Percentiles rank a stretch among this genome's conserved stretches.
phyloP scores from a whole-genome alignment of 2,329 filamentous ascomycete genomes.

The Metarhizium rileyi region DNA sequence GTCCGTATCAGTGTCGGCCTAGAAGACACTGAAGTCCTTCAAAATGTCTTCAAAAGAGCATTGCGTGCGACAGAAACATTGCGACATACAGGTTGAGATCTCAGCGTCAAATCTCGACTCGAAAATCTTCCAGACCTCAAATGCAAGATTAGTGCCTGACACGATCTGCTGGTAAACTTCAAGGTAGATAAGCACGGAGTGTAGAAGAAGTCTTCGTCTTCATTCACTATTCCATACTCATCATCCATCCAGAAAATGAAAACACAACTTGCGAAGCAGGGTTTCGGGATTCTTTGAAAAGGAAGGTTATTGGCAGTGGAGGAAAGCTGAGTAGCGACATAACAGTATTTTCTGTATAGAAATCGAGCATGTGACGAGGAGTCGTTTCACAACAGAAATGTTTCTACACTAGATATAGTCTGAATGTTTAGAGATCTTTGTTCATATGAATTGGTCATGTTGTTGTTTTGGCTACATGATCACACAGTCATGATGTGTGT shows the following conservation, averaged over 20 bases:
- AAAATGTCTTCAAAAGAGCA: conserved; percentile 56
- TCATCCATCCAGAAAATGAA: neutral
- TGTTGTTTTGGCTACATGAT: conserved; percentile 40
- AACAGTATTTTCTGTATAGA: neutral
- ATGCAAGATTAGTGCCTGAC: neutral
- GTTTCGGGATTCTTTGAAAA: too few relatives aligned
- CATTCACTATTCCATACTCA: neutral
- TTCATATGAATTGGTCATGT: neutral
- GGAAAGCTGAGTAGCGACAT: neutral
- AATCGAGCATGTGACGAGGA: neutral
- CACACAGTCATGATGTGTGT: conserved; percentile 47
- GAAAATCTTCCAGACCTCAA: neutral
- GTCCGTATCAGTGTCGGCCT: conserved; percentile 84
- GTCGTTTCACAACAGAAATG: neutral
- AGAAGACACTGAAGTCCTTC: conserved; percentile 63
- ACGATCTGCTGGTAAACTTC: neutral
- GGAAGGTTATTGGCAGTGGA: neutral
- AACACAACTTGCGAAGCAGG: neutral
- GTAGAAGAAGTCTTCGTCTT: neutral
- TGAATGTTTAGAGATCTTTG: neutral
- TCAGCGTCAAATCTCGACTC: neutral
- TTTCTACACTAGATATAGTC: neutral
- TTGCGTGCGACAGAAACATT: conserved; percentile 43
- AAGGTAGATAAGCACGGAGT: neutral
- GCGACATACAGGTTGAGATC: neutral